Percentiles rank a stretch among this genome's conserved stretches.
Evolutionary conservation across 2,329 filamentous ascomycete species (phyloP).

Genomic region (Tolypocladium endophyticum): DNA sequence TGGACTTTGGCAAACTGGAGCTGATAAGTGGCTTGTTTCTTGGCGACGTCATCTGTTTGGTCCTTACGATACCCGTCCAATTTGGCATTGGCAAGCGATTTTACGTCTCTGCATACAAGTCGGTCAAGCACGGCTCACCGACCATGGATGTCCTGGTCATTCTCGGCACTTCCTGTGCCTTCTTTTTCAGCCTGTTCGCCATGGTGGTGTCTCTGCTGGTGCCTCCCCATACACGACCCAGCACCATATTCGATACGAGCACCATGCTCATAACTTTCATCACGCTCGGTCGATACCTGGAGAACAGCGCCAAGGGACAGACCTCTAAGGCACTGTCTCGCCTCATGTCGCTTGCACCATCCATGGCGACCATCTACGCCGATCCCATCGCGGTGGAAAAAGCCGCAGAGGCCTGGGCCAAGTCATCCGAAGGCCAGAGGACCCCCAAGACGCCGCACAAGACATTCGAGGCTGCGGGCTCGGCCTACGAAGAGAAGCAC

Average conservation of each 20-base stretch:
- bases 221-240: conserved; percentile 69
- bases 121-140: conserved; percentile 76
- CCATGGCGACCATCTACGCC: conserved; percentile 92
- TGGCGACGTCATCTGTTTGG: conserved; percentile 74
- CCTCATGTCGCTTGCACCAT: conserved; percentile 91
- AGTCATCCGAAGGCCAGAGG: conserved; percentile 16
- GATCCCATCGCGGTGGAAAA: conserved; percentile 93
- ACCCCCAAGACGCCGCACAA: conserved; percentile 32
- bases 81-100: conserved; percentile 95
- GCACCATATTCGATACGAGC: conserved; percentile 92
- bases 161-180: conserved; percentile 85
- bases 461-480: conserved; percentile 30
- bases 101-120: conserved; percentile 89
- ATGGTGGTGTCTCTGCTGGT: conserved; percentile 74
- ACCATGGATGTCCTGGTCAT: conserved; percentile 98
- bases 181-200: conserved; percentile 84
- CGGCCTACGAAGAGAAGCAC: conserved; percentile 67
- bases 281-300: conserved; percentile 78
- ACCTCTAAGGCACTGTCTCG: conserved; percentile 88
- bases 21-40: conserved; percentile 71
- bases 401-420: conserved; percentile 65
- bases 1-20: conserved; percentile 66
- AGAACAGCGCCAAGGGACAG: conserved; percentile 91
- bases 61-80: conserved; percentile 84
- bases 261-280: conserved; percentile 98